A percentile compares a stretch with the other conserved stretches of the same genome.
Evolutionary conservation across 805 yeast genomes (phyloP).

Genomic region (Starmerella vitae): DNA sequence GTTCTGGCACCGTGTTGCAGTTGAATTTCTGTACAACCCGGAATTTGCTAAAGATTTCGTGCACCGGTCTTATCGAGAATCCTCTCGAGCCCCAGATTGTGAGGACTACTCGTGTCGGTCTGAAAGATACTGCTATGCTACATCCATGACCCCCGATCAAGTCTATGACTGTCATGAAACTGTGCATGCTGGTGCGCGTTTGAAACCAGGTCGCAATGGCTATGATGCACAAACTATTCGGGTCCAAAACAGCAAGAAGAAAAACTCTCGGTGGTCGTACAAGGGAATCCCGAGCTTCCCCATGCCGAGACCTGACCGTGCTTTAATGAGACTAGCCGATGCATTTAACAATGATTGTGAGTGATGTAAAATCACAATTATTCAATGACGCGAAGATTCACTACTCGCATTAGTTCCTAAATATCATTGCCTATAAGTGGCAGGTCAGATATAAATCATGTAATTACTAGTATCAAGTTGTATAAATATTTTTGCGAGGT

Average conservation of each 20-base stretch:
- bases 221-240: background rate
- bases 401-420: no score
- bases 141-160: constrained; percentile 24
- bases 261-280: background rate
- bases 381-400: no score
- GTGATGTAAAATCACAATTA: no score
- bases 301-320: constrained; percentile 22
- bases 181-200: constrained; percentile 6
- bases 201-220: constrained; percentile 2
- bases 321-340: background rate
- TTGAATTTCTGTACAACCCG: constrained; percentile 32
- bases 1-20: constrained; percentile 50
- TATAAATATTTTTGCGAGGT: background rate
- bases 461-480: no score
- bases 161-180: constrained; percentile 20
- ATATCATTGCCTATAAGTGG: no score
- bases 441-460: no score
- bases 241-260: background rate
- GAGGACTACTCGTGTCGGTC: constrained; percentile 26
- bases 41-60: constrained; percentile 39
- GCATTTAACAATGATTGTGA: background rate
- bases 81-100: constrained; percentile 45
- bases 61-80: constrained; percentile 38
- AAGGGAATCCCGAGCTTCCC: constrained; percentile 22
- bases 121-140: constrained; percentile 32